Evolutionary conservation across 139 green algal genomes (phyloP).

Genomic region (Pseudopediastrum boryanum): DNA sequence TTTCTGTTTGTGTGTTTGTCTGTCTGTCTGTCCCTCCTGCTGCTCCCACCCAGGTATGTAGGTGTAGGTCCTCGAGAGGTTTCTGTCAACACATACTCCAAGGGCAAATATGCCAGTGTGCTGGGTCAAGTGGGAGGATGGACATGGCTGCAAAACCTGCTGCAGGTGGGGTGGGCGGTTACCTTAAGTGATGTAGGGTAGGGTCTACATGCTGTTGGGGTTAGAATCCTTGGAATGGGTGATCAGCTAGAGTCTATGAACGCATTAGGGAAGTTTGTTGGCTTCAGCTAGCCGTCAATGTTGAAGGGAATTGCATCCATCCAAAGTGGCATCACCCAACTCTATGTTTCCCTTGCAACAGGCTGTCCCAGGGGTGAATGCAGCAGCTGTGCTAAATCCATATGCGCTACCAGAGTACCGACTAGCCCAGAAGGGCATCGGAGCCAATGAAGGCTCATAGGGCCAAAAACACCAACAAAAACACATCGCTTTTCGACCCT

Average conservation of each 20-base stretch:
- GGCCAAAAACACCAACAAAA: too few relatives aligned
- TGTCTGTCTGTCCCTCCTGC: not conserved
- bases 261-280: not conserved
- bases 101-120: conserved; percentile 80
- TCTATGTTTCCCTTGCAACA: too few relatives aligned
- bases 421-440: too few relatives aligned
- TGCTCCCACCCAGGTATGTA: conserved; percentile 46
- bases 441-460: too few relatives aligned
- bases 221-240: not conserved
- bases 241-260: not conserved
- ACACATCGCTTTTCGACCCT: too few relatives aligned
- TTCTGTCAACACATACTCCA: conserved; percentile 52
- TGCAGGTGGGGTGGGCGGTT: conserved; percentile 41
- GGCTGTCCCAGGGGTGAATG: too few relatives aligned
- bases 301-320: not conserved
- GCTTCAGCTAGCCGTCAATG: not conserved
- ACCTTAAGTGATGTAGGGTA: too few relatives aligned
- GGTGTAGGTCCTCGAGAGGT: conserved; percentile 43
- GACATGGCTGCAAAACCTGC: conserved; percentile 77
- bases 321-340: not conserved
- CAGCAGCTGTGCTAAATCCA: too few relatives aligned
- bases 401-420: too few relatives aligned
- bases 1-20: not conserved
- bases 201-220: not conserved
- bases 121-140: conserved; percentile 75